phyloP scores from a whole-genome alignment of 2,329 filamentous ascomycete species.

The Aspergillus sp. region DNA sequence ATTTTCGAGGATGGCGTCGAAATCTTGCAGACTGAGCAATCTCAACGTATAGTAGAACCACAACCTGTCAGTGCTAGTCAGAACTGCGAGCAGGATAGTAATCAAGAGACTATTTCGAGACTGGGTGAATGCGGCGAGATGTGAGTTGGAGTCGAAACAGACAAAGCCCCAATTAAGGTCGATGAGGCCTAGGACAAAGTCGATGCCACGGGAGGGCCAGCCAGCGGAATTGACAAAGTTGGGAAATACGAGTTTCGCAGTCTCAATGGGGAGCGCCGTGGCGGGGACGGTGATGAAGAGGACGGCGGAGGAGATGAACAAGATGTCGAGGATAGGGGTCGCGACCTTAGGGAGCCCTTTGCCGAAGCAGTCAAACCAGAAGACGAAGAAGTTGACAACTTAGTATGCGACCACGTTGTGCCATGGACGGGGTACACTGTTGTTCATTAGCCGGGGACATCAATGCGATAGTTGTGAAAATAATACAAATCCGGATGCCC shows the following conservation, averaged over 20 bases:
- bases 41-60: conserved; percentile 50
- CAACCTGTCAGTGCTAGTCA: conserved; percentile 49
- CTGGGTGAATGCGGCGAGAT: conserved; percentile 48
- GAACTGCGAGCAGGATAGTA: conserved; percentile 49
- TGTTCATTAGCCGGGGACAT: conserved; percentile 1
- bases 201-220: conserved; percentile 47
- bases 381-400: conserved; percentile 46
- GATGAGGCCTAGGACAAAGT: conserved; percentile 52
- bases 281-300: conserved; percentile 50
- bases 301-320: conserved; percentile 47
- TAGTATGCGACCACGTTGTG: conserved; percentile 46
- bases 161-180: conserved; percentile 52
- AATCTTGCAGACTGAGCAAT: conserved; percentile 50
- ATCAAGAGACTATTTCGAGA: conserved; percentile 50
- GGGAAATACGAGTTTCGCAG: conserved; percentile 50
- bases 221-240: conserved; percentile 53
- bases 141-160: conserved; percentile 50
- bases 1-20: conserved; percentile 39
- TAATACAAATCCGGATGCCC: conserved; percentile 52
- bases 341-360: conserved; percentile 37
- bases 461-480: not conserved
- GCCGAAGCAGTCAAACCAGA: conserved; percentile 47
- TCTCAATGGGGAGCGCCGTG: conserved; percentile 42
- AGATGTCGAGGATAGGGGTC: conserved; percentile 44
- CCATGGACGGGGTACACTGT: conserved; percentile 32